Base-by-base conservation (phyloP, 2,329 filamentous ascomycete genomes). In the Fusarium buxicola region DNA sequence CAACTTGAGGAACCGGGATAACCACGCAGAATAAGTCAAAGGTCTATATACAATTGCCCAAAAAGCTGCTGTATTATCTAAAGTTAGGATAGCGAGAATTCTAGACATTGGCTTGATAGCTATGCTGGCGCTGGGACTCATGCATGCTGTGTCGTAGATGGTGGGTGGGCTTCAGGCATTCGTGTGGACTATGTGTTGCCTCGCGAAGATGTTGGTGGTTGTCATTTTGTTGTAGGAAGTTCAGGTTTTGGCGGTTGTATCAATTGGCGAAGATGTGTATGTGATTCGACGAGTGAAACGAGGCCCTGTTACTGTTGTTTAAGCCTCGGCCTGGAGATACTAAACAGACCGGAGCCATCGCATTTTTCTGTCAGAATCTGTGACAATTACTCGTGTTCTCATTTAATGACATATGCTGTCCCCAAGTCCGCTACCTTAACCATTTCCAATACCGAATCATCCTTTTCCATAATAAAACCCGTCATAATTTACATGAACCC, bases 301-400 rank as follows among this genome's bases (percentile, higher is more conserved):
- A n/a, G n/a, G n/a, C n/a, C n/a, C n/a, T n/a, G n/a, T n/a, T n/a
- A n/a, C n/a, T n/a, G n/a, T n/a, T n/a, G n/a, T n/a, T n/a, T n/a
- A 21, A 4, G 21, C 21, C 21, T 21, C 21, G 6, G 21, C 21
- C 6, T 21, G 21, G 21, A 21, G 21, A 11, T 12, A 45, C 30
- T 25, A 15, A 40, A 31, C 21, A 38, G 15, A 31, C 35, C 3
- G 11, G 10, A n/a, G 3, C 24, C 7, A 41, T 27, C 11, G n/a
- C 10, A 31, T 13, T 7, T 21, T 21, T 21, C 21, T 21, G 25
- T 27, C 24, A 12, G 27, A n/a, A 2, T 32, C 5, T 8, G 15
- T 10, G 32, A 13, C n/a, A 55, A 55, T 58, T 44, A 46, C 38
- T 65, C 62, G 27, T 66, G 38, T 63, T 52, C 54, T 66, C 46